A percentile compares a stretch with the other conserved stretches of the same genome.
These are phyloP conservation scores for Lachancea thermotolerans DNA, from an alignment of 805 yeast species.

Conservation along the genomic window DNA sequence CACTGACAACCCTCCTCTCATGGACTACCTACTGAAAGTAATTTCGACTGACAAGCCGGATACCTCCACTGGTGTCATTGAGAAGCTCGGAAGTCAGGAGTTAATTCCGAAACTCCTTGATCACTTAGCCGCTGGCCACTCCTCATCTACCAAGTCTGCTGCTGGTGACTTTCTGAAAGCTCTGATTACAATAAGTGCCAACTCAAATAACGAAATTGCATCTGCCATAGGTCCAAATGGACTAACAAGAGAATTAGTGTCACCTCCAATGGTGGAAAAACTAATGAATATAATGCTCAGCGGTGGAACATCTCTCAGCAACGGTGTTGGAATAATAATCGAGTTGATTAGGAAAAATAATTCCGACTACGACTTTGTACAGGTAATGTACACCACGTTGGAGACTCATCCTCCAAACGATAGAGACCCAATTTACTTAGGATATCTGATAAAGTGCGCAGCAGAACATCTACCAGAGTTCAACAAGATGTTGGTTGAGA, in stretches of 20 bases:
- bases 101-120: conserved; percentile 68
- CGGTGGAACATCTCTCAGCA: conserved; percentile 83
- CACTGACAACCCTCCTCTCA: conserved; percentile 86
- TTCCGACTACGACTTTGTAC: conserved; percentile 88
- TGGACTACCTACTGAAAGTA: conserved; percentile 85
- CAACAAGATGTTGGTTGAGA: conserved; percentile 48
- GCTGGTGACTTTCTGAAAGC: conserved; percentile 95
- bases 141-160: conserved; percentile 78
- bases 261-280: conserved; percentile 57
- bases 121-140: conserved; percentile 58
- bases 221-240: conserved; percentile 96
- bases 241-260: conserved; percentile 82
- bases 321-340: conserved; percentile 90
- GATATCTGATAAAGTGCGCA: conserved; percentile 73
- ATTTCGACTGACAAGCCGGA: conserved; percentile 92
- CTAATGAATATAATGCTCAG: conserved; percentile 70
- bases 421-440: conserved; percentile 88
- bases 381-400: conserved; percentile 72
- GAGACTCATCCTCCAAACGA: conserved; percentile 90
- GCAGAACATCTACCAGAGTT: conserved; percentile 66
- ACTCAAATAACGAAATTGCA: conserved; percentile 77
- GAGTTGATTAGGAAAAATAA: conserved; percentile 93
- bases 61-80: conserved; percentile 79
- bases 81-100: conserved; percentile 61
- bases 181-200: conserved; percentile 87